Percentiles rank a stretch among this genome's conserved stretches.
Evolutionary conservation across 345 rosid genomes (phyloP).

Genomic region (Salix purpurea): DNA sequence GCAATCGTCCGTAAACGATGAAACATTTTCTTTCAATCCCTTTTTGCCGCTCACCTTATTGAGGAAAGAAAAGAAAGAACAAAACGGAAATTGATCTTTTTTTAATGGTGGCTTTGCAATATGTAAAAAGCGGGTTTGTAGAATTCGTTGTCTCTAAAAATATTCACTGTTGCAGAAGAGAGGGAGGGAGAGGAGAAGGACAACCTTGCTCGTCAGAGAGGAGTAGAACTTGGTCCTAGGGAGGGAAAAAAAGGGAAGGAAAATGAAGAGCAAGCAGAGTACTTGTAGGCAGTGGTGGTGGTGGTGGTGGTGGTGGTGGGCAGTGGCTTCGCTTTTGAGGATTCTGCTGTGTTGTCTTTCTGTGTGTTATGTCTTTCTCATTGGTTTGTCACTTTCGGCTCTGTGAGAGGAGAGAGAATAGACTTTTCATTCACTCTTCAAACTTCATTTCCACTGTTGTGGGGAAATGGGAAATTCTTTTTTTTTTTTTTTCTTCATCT

Average conservation of each 20-base stretch:
- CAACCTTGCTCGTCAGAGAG: not conserved
- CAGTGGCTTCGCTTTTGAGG: constrained; percentile 3
- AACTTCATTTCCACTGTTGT: constrained; percentile 12
- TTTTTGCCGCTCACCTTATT: not conserved
- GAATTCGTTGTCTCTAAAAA: not conserved
- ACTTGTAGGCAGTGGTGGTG: constrained; percentile 1
- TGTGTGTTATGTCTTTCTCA: constrained; percentile 16
- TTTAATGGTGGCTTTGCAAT: not conserved
- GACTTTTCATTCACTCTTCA: constrained; percentile 8
- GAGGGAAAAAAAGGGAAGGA: too few species aligned
- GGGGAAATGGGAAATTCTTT: constrained; percentile 20
- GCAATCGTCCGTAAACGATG: constrained; percentile 25
- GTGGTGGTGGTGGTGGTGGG: not conserved
- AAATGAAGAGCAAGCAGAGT: not conserved
- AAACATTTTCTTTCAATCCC: constrained; percentile 23
- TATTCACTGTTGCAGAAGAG: not conserved
- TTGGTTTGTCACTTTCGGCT: constrained; percentile 45
- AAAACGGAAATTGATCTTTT: not conserved
- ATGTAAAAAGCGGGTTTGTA: not conserved
- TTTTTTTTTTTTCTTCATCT: not conserved
- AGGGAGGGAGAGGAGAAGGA: not conserved
- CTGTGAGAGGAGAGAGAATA: not conserved
- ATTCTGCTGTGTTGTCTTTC: constrained; percentile 1
- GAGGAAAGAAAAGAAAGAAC: not conserved
- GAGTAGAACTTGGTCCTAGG: too few species aligned